Percentiles rank a stretch among this genome's conserved stretches.
These are phyloP conservation scores for Parasitella parasitica DNA, from an alignment of 371 early-diverging fungal genomes.

Conservation along the genomic window DNA sequence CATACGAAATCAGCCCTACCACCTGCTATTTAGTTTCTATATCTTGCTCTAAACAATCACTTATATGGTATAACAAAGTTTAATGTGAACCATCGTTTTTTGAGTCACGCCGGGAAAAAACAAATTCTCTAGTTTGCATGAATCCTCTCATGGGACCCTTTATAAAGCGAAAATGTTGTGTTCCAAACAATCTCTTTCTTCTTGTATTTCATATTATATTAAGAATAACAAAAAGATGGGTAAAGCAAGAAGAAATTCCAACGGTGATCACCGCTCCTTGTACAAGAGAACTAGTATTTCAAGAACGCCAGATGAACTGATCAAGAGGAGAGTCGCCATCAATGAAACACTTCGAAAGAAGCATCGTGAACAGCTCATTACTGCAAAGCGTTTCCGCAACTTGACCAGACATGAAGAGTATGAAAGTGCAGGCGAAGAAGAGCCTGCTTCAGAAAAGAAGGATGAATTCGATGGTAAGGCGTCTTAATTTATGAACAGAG, in stretches of 20 bases:
- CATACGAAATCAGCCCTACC: too few species aligned
- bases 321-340: constrained; percentile 38
- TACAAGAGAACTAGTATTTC: constrained; percentile 52
- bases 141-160: background rate
- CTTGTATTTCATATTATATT: background rate
- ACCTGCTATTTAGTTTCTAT: too few species aligned
- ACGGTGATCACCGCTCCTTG: constrained; percentile 15
- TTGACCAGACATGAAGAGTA: constrained; percentile 30
- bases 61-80: too few species aligned
- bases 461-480: constrained; percentile 15
- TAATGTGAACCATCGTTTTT: background rate
- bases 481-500: background rate
- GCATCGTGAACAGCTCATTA: constrained; percentile 57
- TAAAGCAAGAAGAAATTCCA: constrained; percentile 18
- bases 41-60: too few species aligned
- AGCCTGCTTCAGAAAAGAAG: constrained; percentile 13
- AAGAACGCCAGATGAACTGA: constrained; percentile 34
- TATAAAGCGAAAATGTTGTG: background rate
- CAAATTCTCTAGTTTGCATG: constrained; percentile 6
- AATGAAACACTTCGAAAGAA: constrained; percentile 47
- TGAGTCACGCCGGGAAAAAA: background rate
- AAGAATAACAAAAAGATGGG: constrained; percentile 2
- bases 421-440: constrained; percentile 27
- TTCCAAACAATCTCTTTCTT: background rate
- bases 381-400: constrained; percentile 53